Evolutionary conservation across 331 rosid genomes (phyloP).

Genomic region (Pyracantha coccinea): DNA sequence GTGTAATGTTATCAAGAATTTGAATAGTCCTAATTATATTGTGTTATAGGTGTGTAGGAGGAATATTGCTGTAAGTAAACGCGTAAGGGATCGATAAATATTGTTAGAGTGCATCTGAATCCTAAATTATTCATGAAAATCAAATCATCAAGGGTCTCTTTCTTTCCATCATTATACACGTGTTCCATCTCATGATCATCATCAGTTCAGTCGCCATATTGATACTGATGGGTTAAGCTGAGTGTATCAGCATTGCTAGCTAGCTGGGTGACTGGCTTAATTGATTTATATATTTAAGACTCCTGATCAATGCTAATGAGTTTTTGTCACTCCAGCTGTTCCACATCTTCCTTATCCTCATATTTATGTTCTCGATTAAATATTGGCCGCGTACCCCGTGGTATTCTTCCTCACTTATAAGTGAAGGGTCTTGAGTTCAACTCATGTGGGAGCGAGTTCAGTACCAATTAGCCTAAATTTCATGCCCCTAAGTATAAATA

Average conservation of each 20-base stretch:
- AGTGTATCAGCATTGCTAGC: background rate
- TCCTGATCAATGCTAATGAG: background rate
- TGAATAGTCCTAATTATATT: no score
- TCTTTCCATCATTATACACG: slow-evolving; percentile 15
- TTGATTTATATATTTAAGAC: background rate
- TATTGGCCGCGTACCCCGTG: background rate
- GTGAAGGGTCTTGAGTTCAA: no score
- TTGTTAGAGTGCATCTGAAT: background rate
- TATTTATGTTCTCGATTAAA: background rate
- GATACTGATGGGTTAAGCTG: background rate
- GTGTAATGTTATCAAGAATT: no score
- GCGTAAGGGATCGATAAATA: background rate
- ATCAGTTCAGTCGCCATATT: slow-evolving; percentile 3
- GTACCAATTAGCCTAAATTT: no score
- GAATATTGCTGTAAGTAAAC: background rate
- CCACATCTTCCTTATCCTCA: background rate
- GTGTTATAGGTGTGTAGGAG: no score
- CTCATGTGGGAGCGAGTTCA: no score
- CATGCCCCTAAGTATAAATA: background rate
- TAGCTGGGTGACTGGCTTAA: background rate
- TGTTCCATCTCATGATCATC: background rate
- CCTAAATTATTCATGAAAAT: background rate
- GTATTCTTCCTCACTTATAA: no score
- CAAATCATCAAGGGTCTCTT: background rate
- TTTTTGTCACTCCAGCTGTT: slow-evolving; percentile 7